Percentiles rank a stretch among this genome's conserved stretches.
phyloP scores from a whole-genome alignment of 345 rosid species.

The Reutealis trisperma region DNA sequence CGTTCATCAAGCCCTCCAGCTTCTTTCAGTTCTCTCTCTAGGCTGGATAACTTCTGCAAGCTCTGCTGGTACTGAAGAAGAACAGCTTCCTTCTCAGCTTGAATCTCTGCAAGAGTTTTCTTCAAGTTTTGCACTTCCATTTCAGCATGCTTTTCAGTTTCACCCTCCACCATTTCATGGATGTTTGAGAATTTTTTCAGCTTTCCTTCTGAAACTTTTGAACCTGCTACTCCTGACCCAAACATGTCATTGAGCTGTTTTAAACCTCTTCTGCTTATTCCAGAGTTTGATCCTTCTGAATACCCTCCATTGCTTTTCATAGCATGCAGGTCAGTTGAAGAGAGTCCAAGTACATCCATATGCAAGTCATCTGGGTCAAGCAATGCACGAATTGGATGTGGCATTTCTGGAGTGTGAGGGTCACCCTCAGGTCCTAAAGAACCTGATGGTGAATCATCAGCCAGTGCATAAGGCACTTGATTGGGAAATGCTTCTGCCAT shows the following conservation, averaged over 20 bases:
- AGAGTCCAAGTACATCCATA: slow-evolving; percentile 38
- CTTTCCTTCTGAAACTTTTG: slow-evolving; percentile 30
- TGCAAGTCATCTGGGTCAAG: slow-evolving; percentile 48
- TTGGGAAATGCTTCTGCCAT: slow-evolving; percentile 36
- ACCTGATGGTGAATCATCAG: slow-evolving; percentile 22
- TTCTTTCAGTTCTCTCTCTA: slow-evolving; percentile 33
- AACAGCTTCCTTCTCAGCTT: slow-evolving; percentile 30
- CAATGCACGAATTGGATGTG: slow-evolving; percentile 43
- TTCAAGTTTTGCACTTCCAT: slow-evolving; percentile 16
- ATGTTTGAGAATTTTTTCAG: slow-evolving; percentile 22
- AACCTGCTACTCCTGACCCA: slow-evolving; percentile 27
- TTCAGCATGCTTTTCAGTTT: background rate
- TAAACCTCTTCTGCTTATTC: slow-evolving; percentile 55
- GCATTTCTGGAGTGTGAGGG: slow-evolving; percentile 24
- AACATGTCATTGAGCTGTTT: slow-evolving; percentile 68
- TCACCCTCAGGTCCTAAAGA: slow-evolving; percentile 25
- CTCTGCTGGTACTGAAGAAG: slow-evolving; percentile 31
- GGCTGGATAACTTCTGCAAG: slow-evolving; percentile 29
- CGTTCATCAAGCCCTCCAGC: slow-evolving; percentile 31
- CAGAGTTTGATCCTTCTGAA: slow-evolving; percentile 41
- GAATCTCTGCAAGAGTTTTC: slow-evolving; percentile 32
- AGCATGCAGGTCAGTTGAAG: slow-evolving; percentile 32
- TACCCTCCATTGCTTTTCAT: slow-evolving; percentile 24
- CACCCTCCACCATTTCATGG: slow-evolving; percentile 19
- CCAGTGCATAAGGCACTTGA: slow-evolving; percentile 25